A percentile compares a stretch with the other conserved stretches of the same genome.
These are phyloP conservation scores for Henckelia pumila DNA, from an alignment of 257 asterid genomes.

Conservation along the genomic window DNA sequence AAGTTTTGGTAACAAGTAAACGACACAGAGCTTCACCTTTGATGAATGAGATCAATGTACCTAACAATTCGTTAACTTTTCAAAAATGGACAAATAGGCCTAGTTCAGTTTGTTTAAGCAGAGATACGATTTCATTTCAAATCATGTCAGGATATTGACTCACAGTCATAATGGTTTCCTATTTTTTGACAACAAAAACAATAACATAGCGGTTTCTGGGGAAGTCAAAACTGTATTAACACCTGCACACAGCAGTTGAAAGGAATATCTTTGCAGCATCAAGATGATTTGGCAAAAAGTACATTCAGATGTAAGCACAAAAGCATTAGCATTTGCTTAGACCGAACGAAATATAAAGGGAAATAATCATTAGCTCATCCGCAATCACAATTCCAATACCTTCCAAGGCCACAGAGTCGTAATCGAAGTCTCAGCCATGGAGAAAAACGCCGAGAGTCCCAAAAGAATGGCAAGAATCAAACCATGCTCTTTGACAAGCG, in stretches of 20 bases:
- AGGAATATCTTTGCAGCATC: too few species aligned
- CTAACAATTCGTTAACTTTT: conserved; percentile 11
- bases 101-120: too few species aligned
- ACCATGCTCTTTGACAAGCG: conserved; percentile 84
- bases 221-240: too few species aligned
- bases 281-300: too few species aligned
- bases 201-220: too few species aligned
- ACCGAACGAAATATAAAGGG: too few species aligned
- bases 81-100: conserved; percentile 9
- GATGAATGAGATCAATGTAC: background rate
- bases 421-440: conserved; percentile 98
- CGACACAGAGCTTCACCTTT: conserved; percentile 8
- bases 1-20: background rate
- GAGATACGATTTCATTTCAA: too few species aligned
- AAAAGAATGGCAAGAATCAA: conserved; percentile 74
- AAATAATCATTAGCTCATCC: background rate
- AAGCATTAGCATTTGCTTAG: too few species aligned
- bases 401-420: conserved; percentile 99
- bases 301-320: too few species aligned
- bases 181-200: background rate
- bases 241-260: too few species aligned
- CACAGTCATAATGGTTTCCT: background rate
- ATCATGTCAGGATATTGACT: too few species aligned
- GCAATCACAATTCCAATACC: conserved; percentile 39
- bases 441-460: conserved; percentile 94